Conservation (phyloP, 768 basidiomycete genomes). For the Rhodosporidiobolus sp. region DNA sequence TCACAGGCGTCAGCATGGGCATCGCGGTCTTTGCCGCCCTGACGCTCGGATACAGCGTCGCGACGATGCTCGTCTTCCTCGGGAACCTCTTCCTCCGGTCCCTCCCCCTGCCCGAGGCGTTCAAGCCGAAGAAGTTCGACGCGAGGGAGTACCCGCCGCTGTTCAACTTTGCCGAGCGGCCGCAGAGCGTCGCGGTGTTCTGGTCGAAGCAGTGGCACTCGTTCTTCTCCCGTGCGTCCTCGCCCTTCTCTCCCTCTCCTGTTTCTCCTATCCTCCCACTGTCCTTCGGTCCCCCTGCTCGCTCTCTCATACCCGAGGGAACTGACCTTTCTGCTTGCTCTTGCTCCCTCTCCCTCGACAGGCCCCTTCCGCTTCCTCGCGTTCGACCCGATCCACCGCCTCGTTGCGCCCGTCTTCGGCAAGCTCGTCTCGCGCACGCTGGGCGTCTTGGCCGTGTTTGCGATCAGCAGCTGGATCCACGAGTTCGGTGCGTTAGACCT, state of each 20-base stretch:
- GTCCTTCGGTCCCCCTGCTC: background rate
- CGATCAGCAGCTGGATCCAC: constrained; percentile 26
- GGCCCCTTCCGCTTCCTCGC: constrained; percentile 36
- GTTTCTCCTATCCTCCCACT: background rate
- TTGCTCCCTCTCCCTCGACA: background rate
- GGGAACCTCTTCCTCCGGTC: background rate
- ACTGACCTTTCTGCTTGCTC: background rate
- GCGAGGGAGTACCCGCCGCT: constrained; percentile 29
- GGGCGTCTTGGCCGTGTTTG: constrained; percentile 19
- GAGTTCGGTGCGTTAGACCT: constrained; percentile 20
- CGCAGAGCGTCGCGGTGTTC: constrained; percentile 11
- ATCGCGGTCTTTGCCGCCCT: constrained; percentile 29
- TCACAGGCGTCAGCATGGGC: constrained; percentile 21
- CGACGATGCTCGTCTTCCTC: constrained; percentile 13
- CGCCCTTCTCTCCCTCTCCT: background rate
- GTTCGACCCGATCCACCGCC: constrained; percentile 10
- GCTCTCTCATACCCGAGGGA: background rate
- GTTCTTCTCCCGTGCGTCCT: constrained; percentile 9
- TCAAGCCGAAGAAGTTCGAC: constrained; percentile 11
- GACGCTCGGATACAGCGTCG: constrained; percentile 23
- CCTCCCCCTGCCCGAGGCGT: background rate
- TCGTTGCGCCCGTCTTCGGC: background rate
- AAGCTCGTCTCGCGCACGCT: background rate
- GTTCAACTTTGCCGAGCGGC: constrained; percentile 13
- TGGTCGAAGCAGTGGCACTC: constrained; percentile 35